These are phyloP conservation scores for Telopea speciosissima DNA, from an alignment of 177 flowering plant species.

Conservation along the genomic window DNA sequence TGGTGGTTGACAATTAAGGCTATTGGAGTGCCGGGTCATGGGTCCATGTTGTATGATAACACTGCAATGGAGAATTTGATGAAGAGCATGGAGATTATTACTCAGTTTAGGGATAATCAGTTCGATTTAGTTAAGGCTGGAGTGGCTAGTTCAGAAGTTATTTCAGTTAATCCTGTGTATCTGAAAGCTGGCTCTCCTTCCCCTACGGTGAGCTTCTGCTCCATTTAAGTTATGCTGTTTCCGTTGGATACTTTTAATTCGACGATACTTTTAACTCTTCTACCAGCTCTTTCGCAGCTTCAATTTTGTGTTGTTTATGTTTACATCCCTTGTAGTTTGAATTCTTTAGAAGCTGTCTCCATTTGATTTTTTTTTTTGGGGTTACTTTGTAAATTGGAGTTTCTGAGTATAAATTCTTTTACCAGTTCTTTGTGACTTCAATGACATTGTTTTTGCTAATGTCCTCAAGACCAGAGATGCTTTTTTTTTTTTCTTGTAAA, in stretches of 20 bases:
- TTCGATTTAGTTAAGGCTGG: constrained; percentile 89
- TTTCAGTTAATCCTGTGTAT: constrained; percentile 84
- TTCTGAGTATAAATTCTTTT: no score
- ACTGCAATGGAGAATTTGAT: constrained; percentile 90
- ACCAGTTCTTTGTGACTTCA: no score
- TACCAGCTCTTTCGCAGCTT: no score
- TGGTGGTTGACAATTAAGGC: constrained; percentile 64
- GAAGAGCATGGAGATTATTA: constrained; percentile 72
- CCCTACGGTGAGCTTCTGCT: constrained; percentile 34
- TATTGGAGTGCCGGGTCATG: constrained; percentile 78
- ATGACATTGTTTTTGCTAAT: no score
- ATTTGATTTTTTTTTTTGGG: no score
- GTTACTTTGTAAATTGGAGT: no score
- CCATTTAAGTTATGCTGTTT: neutral
- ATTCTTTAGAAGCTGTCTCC: no score
- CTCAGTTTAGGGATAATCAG: constrained; percentile 54
- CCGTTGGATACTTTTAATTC: neutral
- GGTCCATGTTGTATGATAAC: constrained; percentile 74
- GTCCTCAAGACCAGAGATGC: no score
- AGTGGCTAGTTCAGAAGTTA: constrained; percentile 55
- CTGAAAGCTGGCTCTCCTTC: constrained; percentile 74
- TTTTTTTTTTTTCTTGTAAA: no score
- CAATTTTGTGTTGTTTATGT: no score
- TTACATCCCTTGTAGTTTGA: no score
- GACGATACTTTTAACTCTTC: no score